Conservation (phyloP, 2,329 filamentous ascomycete genomes). For the Penicillium freii region DNA sequence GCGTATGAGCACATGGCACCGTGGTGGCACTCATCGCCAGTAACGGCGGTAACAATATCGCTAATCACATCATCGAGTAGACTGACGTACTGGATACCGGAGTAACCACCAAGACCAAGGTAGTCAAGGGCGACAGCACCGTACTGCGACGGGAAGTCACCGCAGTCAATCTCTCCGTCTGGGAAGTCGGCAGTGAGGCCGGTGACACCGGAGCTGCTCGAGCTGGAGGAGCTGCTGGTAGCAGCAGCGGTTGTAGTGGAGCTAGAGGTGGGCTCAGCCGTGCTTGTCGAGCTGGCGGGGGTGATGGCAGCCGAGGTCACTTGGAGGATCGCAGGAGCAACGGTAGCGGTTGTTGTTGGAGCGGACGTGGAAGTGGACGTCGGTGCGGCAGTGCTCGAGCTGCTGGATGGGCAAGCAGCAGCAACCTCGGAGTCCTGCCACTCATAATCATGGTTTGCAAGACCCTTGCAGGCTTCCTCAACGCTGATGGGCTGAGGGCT, state of each 20-base stretch:
- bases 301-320: conserved; percentile 46
- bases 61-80: conserved; percentile 56
- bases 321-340: conserved; percentile 50
- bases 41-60: conserved; percentile 63
- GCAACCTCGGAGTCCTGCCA: conserved; percentile 65
- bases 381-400: conserved; percentile 28
- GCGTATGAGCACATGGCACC: conserved; percentile 85
- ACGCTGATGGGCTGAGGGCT: conserved; percentile 23
- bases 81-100: conserved; percentile 69
- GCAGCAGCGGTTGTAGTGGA: conserved; percentile 22
- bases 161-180: conserved; percentile 69
- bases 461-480: conserved; percentile 66
- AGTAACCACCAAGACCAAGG: conserved; percentile 71
- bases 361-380: conserved; percentile 31
- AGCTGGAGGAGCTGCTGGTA: conserved; percentile 21
- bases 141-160: conserved; percentile 73
- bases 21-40: conserved; percentile 59
- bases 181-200: conserved; percentile 71
- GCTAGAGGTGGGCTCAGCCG: conserved; percentile 19
- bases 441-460: conserved; percentile 63
- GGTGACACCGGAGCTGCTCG: conserved; percentile 36
- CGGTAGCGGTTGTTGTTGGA: conserved; percentile 29
- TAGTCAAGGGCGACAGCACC: conserved; percentile 71
- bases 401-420: conserved; percentile 48
- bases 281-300: conserved; percentile 25